phyloP scores from a whole-genome alignment of 352 stramenopile genomes.

The Thalassiosira allenii region DNA sequence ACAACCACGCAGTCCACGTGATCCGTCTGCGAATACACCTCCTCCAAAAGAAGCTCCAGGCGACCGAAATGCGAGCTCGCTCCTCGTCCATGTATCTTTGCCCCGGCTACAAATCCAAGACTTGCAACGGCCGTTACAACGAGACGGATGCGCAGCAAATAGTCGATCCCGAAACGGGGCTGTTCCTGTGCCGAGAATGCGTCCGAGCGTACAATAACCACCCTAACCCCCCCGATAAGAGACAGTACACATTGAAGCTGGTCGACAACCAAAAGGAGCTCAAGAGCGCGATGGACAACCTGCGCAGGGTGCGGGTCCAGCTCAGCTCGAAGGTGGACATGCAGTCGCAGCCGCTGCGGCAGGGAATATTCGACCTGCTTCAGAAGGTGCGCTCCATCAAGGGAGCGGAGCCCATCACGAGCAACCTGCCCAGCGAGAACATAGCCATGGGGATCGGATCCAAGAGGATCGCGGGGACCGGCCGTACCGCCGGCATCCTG shows the following conservation, averaged over 20 bases:
- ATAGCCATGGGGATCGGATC: conserved; percentile 81
- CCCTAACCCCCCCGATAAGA: conserved; percentile 65
- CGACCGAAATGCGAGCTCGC: conserved; percentile 68
- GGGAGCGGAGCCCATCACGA: conserved; percentile 73
- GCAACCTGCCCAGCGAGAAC: conserved; percentile 85
- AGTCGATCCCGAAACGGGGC: conserved; percentile 72
- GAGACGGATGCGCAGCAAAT: conserved; percentile 82
- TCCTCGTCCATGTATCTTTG: conserved; percentile 81
- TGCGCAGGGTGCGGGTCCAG: conserved; percentile 77
- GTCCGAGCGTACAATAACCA: conserved; percentile 66
- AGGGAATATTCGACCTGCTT: conserved; percentile 83
- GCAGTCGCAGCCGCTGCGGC: conserved; percentile 65
- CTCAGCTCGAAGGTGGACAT: conserved; percentile 73
- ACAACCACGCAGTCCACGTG: conserved; percentile 77
- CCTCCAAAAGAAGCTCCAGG: conserved; percentile 74
- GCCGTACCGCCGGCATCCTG: conserved; percentile 76
- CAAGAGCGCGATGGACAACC: conserved; percentile 76
- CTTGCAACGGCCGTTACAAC: conserved; percentile 82
- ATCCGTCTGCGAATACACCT: conserved; percentile 82
- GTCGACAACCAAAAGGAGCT: conserved; percentile 82
- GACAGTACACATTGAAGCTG: conserved; percentile 75
- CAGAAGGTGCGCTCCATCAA: conserved; percentile 75
- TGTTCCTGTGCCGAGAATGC: conserved; percentile 84
- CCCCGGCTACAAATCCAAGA: conserved; percentile 73
- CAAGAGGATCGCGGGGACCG: conserved; percentile 81